phyloP scores from a whole-genome alignment of 805 yeast genomes.

The Metschnikowia colocasiae region DNA sequence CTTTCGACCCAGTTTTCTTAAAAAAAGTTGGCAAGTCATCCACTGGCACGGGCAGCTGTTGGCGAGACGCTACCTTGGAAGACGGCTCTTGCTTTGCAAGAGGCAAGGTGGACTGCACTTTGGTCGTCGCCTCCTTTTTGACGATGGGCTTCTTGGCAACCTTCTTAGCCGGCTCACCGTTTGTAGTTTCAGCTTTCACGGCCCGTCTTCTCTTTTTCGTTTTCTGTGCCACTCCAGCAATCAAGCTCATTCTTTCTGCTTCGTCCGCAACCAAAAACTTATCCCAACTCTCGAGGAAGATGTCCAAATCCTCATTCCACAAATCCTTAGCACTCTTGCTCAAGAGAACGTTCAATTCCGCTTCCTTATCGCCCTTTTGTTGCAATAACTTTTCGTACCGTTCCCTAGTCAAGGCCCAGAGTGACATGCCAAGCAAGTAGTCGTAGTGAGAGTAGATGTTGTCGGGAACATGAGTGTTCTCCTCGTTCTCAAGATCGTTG shows the following conservation, averaged over 20 bases:
- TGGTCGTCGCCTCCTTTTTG: not conserved
- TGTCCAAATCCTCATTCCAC: conserved; percentile 83
- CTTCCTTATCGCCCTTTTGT: conserved; percentile 70
- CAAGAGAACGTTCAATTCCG: conserved; percentile 63
- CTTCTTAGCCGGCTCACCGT: conserved; percentile 8
- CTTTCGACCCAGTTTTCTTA: conserved; percentile 7
- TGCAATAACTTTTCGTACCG: conserved; percentile 74
- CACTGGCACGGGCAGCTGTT: conserved; percentile 4
- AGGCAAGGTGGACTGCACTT: conserved; percentile 12
- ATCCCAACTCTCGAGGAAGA: conserved; percentile 62
- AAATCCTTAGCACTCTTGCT: conserved; percentile 76
- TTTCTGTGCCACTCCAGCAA: conserved; percentile 36
- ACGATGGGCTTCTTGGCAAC: conserved; percentile 9
- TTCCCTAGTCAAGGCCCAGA: conserved; percentile 91
- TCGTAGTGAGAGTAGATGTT: conserved; percentile 69
- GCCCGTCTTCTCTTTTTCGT: conserved; percentile 38
- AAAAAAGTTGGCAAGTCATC: conserved; percentile 18
- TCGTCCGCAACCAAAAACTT: conserved; percentile 64
- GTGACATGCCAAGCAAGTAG: conserved; percentile 85
- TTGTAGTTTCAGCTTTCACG: conserved; percentile 12
- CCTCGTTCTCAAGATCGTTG: conserved; percentile 30
- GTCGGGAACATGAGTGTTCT: conserved; percentile 41
- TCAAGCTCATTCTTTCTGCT: conserved; percentile 49
- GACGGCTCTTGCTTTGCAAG: conserved; percentile 5
- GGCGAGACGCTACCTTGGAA: not conserved